Percentiles rank a stretch among this genome's conserved stretches.
phyloP scores from a whole-genome alignment of 345 rosid species.

The Acer campestre region DNA sequence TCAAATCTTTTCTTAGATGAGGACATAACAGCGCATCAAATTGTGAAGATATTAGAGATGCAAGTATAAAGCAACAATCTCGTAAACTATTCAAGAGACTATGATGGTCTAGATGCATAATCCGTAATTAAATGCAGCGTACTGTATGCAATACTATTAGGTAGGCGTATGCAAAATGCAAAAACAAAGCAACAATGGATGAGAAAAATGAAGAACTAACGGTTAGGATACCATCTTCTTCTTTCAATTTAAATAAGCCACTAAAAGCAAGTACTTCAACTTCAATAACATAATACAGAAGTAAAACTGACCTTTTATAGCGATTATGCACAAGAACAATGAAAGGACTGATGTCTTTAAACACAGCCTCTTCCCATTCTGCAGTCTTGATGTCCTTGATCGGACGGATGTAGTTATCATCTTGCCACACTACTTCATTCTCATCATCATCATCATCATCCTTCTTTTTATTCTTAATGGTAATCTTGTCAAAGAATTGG shows the following conservation, averaged over 20 bases:
- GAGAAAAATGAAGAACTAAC: too few species aligned
- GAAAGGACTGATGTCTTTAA: conserved; percentile 87
- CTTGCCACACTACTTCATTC: conserved; percentile 88
- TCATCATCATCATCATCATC: conserved; percentile 53
- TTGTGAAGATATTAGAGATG: not conserved
- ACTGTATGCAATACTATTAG: too few species aligned
- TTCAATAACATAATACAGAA: not conserved
- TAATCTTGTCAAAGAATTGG: conserved; percentile 85
- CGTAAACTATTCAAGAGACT: not conserved
- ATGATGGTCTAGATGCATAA: not conserved
- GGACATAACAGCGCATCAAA: not conserved
- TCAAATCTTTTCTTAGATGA: not conserved
- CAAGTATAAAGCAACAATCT: not conserved
- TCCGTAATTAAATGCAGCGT: not conserved
- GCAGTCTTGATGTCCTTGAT: conserved; percentile 75
- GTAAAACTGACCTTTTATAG: conserved; percentile 59
- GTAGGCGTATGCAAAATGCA: too few species aligned
- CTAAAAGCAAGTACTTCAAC: too few species aligned
- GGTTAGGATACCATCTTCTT: too few species aligned
- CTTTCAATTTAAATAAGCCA: too few species aligned
- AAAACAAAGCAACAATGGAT: not conserved
- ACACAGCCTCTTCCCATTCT: conserved; percentile 88
- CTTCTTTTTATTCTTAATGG: conserved; percentile 73
- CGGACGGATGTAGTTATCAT: conserved; percentile 87
- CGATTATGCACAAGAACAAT: conserved; percentile 88